Evolutionary conservation across 2,329 filamentous ascomycete genomes (phyloP).

Genomic region (Calonectria pauciramosa): DNA sequence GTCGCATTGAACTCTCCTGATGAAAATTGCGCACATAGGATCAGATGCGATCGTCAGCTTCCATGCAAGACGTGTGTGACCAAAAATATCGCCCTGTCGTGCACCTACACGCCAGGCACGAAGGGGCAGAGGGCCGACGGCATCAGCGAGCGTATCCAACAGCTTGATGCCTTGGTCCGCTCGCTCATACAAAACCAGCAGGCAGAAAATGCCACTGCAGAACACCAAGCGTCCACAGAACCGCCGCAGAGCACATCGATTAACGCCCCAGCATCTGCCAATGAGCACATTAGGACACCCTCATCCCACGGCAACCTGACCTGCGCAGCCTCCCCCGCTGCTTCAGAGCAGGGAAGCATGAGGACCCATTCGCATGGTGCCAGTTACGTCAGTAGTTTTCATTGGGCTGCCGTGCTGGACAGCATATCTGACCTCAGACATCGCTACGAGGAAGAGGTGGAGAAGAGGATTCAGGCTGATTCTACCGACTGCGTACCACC

Average conservation of each 20-base stretch:
- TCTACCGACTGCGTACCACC: not conserved
- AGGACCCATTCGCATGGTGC: conserved; percentile 38
- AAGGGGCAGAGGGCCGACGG: not conserved
- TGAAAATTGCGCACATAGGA: not conserved
- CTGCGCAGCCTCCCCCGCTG: not conserved
- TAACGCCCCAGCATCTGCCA: not conserved
- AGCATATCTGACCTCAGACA: conserved; percentile 56
- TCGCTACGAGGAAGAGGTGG: conserved; percentile 49
- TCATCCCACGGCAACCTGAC: not conserved
- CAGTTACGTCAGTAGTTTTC: conserved; percentile 52
- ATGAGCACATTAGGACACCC: not conserved
- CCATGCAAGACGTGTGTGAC: conserved; percentile 12
- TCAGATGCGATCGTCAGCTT: conserved; percentile 20
- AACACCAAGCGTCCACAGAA: not conserved
- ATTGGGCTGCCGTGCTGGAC: conserved; percentile 58
- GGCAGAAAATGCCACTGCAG: not conserved
- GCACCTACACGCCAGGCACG: not conserved
- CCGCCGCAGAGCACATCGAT: not conserved
- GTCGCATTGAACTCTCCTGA: not conserved
- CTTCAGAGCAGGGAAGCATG: conserved; percentile 50
- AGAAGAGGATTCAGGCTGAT: conserved; percentile 16
- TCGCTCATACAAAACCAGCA: conserved; percentile 39
- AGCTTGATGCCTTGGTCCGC: conserved; percentile 48
- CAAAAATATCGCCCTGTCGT: not conserved
- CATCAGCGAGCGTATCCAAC: not conserved